These are phyloP conservation scores for Hyaloscypha finlandica DNA, from an alignment of 495 filamentous ascomycete species.

Conservation along the genomic window DNA sequence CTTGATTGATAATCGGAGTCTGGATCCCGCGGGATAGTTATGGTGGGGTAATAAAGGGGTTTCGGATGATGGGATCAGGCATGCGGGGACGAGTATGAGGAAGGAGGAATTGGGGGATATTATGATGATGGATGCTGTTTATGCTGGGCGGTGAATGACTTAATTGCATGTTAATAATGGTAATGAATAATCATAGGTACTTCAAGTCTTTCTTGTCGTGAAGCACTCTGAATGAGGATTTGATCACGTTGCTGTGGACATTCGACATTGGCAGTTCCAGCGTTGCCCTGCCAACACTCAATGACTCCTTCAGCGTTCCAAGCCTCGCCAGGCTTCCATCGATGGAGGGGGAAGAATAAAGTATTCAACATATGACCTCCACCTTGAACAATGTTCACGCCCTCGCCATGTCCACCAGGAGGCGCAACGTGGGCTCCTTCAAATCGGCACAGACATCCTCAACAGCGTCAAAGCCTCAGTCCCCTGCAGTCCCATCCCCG, in stretches of 20 bases:
- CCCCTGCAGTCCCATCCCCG: background rate
- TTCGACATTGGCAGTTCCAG: no score
- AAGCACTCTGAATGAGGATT: no score
- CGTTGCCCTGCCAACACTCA: no score
- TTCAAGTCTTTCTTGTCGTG: no score
- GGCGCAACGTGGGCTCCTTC: background rate
- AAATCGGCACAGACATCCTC: background rate
- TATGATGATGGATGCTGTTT: constrained; percentile 7
- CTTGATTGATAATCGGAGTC: constrained; percentile 46
- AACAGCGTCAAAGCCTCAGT: background rate
- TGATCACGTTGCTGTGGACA: no score
- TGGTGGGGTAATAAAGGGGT: constrained; percentile 19
- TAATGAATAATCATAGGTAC: background rate
- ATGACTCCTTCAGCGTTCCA: no score
- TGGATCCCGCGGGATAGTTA: background rate
- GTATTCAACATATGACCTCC: no score
- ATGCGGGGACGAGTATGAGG: constrained; percentile 1
- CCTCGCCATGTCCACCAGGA: background rate
- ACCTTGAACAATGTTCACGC: no score
- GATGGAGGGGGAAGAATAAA: no score
- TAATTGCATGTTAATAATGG: background rate
- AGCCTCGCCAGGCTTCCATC: no score
- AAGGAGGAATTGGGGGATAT: constrained; percentile 2
- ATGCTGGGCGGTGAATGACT: background rate
- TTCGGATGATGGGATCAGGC: constrained; percentile 39